Evolutionary conservation across 768 basidiomycete species (phyloP).

Genomic region (Obba rivulosa): DNA sequence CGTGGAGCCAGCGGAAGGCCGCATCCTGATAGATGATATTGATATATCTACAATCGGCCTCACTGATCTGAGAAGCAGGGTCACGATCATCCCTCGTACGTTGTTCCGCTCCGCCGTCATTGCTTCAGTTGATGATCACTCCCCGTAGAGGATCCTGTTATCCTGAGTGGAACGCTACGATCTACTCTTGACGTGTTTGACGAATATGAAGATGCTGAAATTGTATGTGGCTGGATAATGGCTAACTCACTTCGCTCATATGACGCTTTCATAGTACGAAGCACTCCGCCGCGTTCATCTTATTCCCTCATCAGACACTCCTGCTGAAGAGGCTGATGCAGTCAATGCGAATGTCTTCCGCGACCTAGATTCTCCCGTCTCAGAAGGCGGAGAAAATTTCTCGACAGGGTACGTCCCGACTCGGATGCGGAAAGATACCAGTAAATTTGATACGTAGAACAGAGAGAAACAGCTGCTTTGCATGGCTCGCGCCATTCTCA

Average conservation of each 20-base stretch:
- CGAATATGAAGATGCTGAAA: conserved; percentile 80
- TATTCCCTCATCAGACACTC: conserved; percentile 51
- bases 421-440: not conserved
- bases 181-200: conserved; percentile 82
- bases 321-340: conserved; percentile 38
- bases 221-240: conserved; percentile 39
- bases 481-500: conserved; percentile 83
- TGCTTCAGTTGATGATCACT: not conserved
- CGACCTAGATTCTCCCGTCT: conserved; percentile 65
- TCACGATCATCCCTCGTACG: conserved; percentile 75
- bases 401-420: conserved; percentile 58
- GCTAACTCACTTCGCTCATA: not conserved
- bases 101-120: conserved; percentile 1
- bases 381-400: conserved; percentile 88
- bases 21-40: conserved; percentile 69
- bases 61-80: conserved; percentile 69
- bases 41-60: conserved; percentile 78
- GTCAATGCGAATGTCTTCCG: conserved; percentile 76
- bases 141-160: conserved; percentile 76
- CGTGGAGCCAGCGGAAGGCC: conserved; percentile 79
- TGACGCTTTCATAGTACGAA: conserved; percentile 51
- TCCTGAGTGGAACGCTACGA: conserved; percentile 76
- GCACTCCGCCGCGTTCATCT: conserved; percentile 80
- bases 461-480: conserved; percentile 84
- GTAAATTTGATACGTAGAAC: not conserved